Evolutionary conservation across 1,284 basidiomycete species (phyloP), one percentile per base, ranked within the genome.

Genomic region (Cutaneotrichosporon dermatis): DNA sequence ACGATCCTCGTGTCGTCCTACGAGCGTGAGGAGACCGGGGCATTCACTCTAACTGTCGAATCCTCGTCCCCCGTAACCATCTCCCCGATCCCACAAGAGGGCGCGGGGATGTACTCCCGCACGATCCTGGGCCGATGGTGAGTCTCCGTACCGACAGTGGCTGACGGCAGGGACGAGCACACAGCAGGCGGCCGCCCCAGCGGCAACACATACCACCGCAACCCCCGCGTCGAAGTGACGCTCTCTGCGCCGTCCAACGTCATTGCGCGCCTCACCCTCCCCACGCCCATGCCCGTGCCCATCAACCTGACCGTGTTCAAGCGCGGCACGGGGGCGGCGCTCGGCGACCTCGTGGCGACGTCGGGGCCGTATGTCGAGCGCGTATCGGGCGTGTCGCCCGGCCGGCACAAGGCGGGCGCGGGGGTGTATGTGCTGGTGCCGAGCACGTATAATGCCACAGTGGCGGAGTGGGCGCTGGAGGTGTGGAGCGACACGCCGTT

Each of bases 51-150:
- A 25, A 79, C 79, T 16, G 76, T 90, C 3, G 85, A 89, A 55
- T 85, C 86, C 50, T 82, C 85, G 0, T 70, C 79, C 16, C 82
- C 83, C 0, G 46, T 81, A 7, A 59, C 65, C 3, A 25, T 83
- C 6, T 57, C 68, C 7, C 60, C 73, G 0, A 76, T 83, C 6
- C 78, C 82, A 0, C 85, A 86, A 57, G 93, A 97, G 77, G 92
- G 92, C 0, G 90, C 92, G 0, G 93, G 93, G 1, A 91, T 96
- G 92, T 95, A 88, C 71, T 80, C 79, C 36, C 87, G 89, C 62
- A 74, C 81, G 0, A 66, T 89, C 4, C 81, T 79, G 16, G 89
- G 88, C 1, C 75, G 80, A 53, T 95, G 92, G 92, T 89, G 67
- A 60, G 83, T 76, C 16, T 8, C 16, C 5, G 52, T 36, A 58